Percentiles rank a stretch among this genome's conserved stretches.
phyloP scores from a whole-genome alignment of 768 basidiomycete species.

The Naganishia antarctica region DNA sequence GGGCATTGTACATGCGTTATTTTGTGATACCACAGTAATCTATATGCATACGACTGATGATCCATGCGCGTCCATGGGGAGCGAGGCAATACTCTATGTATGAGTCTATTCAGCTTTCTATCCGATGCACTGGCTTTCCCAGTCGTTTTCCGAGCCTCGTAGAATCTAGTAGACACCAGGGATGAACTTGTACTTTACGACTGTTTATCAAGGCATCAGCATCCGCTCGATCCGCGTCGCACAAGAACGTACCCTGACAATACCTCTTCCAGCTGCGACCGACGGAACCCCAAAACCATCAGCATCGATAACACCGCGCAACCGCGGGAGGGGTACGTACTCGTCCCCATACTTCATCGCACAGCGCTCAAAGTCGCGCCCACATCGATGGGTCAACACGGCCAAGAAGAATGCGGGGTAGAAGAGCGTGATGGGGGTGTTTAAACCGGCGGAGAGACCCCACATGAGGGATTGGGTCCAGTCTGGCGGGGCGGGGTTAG shows the following conservation, averaged over 20 bases:
- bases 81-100: no score
- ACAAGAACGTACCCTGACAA: slow-evolving; percentile 25
- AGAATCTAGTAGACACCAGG: slow-evolving; percentile 76
- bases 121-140: no score
- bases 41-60: no score
- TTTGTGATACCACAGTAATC: no score
- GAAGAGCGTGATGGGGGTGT: slow-evolving; percentile 92
- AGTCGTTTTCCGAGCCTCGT: no score
- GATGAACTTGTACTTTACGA: slow-evolving; percentile 87
- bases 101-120: no score
- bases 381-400: slow-evolving; percentile 83
- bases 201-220: slow-evolving; percentile 39
- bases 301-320: background rate
- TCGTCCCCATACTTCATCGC: slow-evolving; percentile 88
- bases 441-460: slow-evolving; percentile 87
- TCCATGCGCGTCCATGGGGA: no score
- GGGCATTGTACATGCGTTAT: no score
- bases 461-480: slow-evolving; percentile 85
- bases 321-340: slow-evolving; percentile 77
- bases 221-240: background rate
- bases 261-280: slow-evolving; percentile 31
- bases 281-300: no score
- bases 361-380: slow-evolving; percentile 92
- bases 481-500: slow-evolving; percentile 50
- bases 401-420: slow-evolving; percentile 87